A percentile compares a stretch with the other conserved stretches of the same genome.
These are phyloP conservation scores for Pseudotulostoma volvatum DNA, from an alignment of 495 filamentous ascomycete genomes.

Conservation along the genomic window DNA sequence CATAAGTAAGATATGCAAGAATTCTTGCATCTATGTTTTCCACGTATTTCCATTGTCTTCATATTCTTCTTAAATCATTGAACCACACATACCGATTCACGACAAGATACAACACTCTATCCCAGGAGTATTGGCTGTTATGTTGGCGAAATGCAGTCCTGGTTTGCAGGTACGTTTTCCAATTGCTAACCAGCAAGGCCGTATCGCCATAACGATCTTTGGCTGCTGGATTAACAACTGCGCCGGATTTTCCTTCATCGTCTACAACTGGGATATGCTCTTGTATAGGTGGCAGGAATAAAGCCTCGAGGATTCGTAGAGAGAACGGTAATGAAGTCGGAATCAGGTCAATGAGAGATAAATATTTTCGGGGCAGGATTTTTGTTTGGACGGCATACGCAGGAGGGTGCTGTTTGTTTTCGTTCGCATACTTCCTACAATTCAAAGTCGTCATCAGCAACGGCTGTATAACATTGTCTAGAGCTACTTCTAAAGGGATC, in stretches of 20 bases:
- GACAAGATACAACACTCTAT: conserved; percentile 26
- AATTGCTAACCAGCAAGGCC: conserved; percentile 19
- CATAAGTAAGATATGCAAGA: too few relatives aligned
- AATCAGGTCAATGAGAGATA: conserved; percentile 21
- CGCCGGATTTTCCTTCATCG: not conserved
- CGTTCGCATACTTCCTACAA: conserved; percentile 11
- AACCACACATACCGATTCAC: conserved; percentile 29
- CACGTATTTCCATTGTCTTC: too few relatives aligned
- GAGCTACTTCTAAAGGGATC: too few relatives aligned
- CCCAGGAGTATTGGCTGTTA: conserved; percentile 25
- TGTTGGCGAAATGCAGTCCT: conserved; percentile 21
- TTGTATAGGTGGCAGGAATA: conserved; percentile 10
- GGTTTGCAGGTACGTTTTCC: conserved; percentile 18
- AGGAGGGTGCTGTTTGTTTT: conserved; percentile 12
- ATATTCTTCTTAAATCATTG: conserved; percentile 21
- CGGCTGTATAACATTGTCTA: too few relatives aligned
- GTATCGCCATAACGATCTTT: conserved; percentile 10
- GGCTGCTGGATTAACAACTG: conserved; percentile 3
- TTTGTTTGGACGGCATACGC: conserved; percentile 22
- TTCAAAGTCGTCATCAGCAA: too few relatives aligned
- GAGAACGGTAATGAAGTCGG: conserved; percentile 22
- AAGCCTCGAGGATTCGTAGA: conserved; percentile 19
- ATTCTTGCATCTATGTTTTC: too few relatives aligned
- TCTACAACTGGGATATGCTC: too few relatives aligned
- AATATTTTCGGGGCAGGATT: conserved; percentile 22